Percentiles rank a stretch among this genome's conserved stretches.
These are phyloP conservation scores for Trichoderma simmonsii DNA, from an alignment of 2,329 filamentous ascomycete species.

Conservation along the genomic window DNA sequence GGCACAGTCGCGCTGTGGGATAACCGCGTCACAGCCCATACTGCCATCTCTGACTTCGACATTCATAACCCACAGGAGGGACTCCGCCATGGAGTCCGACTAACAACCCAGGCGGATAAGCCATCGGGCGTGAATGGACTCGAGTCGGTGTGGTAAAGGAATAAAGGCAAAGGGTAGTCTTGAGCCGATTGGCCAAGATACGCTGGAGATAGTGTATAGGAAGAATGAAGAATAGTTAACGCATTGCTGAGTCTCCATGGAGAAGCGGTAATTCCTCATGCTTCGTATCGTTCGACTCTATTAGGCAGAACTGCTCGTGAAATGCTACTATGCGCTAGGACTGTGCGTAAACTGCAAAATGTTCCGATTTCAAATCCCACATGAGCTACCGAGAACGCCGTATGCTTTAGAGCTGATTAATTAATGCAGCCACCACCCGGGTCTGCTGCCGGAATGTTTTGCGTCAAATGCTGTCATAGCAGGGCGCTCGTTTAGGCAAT, in stretches of 20 bases:
- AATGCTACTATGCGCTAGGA: not conserved
- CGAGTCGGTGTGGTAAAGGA: conserved; percentile 1
- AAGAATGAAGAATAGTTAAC: not conserved
- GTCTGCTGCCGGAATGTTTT: not conserved
- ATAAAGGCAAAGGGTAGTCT: not conserved
- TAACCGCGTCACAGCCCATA: conserved; percentile 30
- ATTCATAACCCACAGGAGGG: conserved; percentile 11
- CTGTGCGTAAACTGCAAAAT: not conserved
- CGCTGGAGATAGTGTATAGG: not conserved
- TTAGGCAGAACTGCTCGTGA: not conserved
- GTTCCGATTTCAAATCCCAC: not conserved
- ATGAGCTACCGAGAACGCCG: not conserved
- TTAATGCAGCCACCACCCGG: not conserved
- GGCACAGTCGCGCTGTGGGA: conserved; percentile 52
- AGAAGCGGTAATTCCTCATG: not conserved
- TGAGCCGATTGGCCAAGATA: not conserved
- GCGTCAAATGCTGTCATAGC: not conserved
- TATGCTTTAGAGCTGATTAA: not conserved
- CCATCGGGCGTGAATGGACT: conserved; percentile 5
- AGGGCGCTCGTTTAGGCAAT: not conserved
- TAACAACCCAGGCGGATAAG: conserved; percentile 15
- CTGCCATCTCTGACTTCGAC: conserved; percentile 13
- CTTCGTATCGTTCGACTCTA: not conserved
- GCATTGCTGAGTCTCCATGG: not conserved
- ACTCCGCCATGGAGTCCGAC: conserved; percentile 8